Evolutionary conservation across 495 filamentous ascomycete species (phyloP).

Genomic region (Penicillium ochrochloron): DNA sequence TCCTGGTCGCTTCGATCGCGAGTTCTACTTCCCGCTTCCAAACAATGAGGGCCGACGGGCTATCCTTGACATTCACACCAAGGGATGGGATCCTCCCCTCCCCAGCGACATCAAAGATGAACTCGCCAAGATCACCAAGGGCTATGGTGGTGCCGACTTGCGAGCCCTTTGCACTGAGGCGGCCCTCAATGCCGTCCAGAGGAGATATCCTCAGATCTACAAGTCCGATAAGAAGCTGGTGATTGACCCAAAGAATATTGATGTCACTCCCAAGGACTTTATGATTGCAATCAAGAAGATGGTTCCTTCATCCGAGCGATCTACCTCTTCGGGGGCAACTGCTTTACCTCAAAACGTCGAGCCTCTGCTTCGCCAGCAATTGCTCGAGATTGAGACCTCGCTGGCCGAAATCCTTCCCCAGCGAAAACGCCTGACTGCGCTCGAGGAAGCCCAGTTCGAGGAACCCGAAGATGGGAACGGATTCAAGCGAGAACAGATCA

Average conservation of each 20-base stretch:
- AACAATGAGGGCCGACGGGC: slow-evolving; percentile 74
- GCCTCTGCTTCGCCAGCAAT: slow-evolving; percentile 75
- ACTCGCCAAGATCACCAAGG: slow-evolving; percentile 86
- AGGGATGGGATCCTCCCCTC: slow-evolving; percentile 83
- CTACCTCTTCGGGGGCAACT: slow-evolving; percentile 77
- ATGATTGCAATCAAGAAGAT: slow-evolving; percentile 96
- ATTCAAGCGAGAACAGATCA: slow-evolving; percentile 82
- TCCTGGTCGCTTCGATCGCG: slow-evolving; percentile 94
- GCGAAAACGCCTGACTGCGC: slow-evolving; percentile 79
- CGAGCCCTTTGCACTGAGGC: slow-evolving; percentile 95
- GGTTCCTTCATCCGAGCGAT: slow-evolving; percentile 89
- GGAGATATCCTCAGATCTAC: slow-evolving; percentile 96
- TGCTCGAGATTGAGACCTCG: slow-evolving; percentile 64
- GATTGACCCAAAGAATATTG: slow-evolving; percentile 82
- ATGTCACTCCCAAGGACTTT: slow-evolving; percentile 88
- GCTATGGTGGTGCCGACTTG: slow-evolving; percentile 94
- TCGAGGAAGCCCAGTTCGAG: slow-evolving; percentile 94
- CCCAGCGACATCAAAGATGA: slow-evolving; percentile 77
- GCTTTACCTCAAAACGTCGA: slow-evolving; percentile 78
- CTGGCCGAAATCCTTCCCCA: slow-evolving; percentile 83
- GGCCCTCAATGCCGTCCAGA: slow-evolving; percentile 96
- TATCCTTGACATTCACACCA: slow-evolving; percentile 95
- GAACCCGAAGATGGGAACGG: slow-evolving; percentile 79
- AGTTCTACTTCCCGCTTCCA: slow-evolving; percentile 96
- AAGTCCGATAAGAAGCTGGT: slow-evolving; percentile 85